Percentiles rank a stretch among this genome's conserved stretches.
phyloP scores from a whole-genome alignment of 2,329 filamentous ascomycete species.

The Neocatenulostroma microsporum region DNA sequence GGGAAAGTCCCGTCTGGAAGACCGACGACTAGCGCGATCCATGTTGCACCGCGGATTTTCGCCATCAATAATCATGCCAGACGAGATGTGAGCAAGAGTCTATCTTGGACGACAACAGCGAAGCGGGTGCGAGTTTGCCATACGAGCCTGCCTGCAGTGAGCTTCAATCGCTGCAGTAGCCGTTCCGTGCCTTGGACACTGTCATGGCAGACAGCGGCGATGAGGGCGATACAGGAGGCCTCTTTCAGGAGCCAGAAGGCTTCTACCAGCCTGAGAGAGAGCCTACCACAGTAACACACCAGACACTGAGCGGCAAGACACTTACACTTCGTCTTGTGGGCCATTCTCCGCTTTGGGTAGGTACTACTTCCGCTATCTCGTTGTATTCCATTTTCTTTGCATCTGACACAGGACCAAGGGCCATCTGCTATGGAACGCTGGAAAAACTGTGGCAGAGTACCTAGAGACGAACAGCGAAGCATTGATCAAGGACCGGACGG shows the following conservation, averaged over 20 bases:
- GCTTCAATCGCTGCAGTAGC: too few relatives aligned
- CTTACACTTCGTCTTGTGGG: conserved; percentile 73
- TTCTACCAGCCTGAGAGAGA: conserved; percentile 72
- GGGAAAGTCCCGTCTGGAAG: too few relatives aligned
- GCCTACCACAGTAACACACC: conserved; percentile 65
- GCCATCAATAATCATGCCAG: too few relatives aligned
- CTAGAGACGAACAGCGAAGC: conserved; percentile 59
- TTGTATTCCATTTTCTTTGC: neutral
- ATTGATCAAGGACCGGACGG: conserved; percentile 58
- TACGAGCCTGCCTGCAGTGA: too few relatives aligned
- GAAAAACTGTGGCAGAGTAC: conserved; percentile 67
- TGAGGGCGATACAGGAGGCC: conserved; percentile 33
- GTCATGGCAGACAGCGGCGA: conserved; percentile 9
- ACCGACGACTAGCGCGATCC: too few relatives aligned
- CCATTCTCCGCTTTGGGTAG: conserved; percentile 73
- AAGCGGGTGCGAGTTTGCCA: too few relatives aligned
- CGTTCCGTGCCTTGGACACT: too few relatives aligned
- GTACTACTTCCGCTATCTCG: conserved; percentile 21
- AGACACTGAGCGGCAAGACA: conserved; percentile 56
- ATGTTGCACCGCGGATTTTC: too few relatives aligned
- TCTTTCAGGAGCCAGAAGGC: conserved; percentile 75
- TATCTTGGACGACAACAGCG: too few relatives aligned
- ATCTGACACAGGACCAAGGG: conserved; percentile 42
- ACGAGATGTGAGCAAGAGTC: too few relatives aligned
- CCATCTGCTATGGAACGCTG: conserved; percentile 86